Evolutionary conservation across 2,329 filamentous ascomycete genomes (phyloP).

Genomic region (Aspergillus chevalieri): DNA sequence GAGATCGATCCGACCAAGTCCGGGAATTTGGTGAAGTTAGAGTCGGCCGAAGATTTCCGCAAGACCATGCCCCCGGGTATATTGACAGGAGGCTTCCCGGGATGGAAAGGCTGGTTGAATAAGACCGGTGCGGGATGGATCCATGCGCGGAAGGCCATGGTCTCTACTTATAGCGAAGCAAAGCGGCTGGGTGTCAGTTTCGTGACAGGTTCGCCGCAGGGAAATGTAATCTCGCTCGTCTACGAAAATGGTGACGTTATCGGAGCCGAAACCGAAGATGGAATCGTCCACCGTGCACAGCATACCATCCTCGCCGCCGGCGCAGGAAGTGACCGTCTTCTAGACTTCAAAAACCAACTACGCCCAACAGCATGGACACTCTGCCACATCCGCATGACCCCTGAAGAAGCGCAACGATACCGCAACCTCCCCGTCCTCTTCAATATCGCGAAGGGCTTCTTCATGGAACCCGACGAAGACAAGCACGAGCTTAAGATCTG

Average conservation of each 20-base stretch:
- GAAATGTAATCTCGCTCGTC: constrained; percentile 36
- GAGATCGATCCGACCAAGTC: constrained; percentile 27
- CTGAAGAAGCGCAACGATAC: constrained; percentile 41
- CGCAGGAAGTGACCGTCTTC: constrained; percentile 41
- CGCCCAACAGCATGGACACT: constrained; percentile 52
- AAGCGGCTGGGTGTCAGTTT: constrained; percentile 43
- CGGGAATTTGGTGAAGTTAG: constrained; percentile 27
- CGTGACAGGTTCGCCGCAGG: constrained; percentile 35
- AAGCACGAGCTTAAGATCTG: constrained; percentile 35
- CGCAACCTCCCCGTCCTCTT: constrained; percentile 47
- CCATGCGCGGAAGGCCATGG: constrained; percentile 46
- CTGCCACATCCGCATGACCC: constrained; percentile 45
- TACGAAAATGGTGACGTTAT: constrained; percentile 33
- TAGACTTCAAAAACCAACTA: constrained; percentile 49
- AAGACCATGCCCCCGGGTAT: constrained; percentile 49
- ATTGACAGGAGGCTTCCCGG: constrained; percentile 44
- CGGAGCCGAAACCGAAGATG: constrained; percentile 42
- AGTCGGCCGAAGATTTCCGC: constrained; percentile 42
- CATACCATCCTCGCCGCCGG: constrained; percentile 46
- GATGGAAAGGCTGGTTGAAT: constrained; percentile 46
- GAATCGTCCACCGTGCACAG: constrained; percentile 36
- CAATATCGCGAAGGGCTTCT: constrained; percentile 45
- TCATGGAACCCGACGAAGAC: constrained; percentile 43
- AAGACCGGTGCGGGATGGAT: constrained; percentile 47
- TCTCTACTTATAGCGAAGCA: constrained; percentile 42